These are phyloP conservation scores for Hypoxylon intermedium DNA, from an alignment of 495 filamentous ascomycete genomes.

Conservation along the genomic window DNA sequence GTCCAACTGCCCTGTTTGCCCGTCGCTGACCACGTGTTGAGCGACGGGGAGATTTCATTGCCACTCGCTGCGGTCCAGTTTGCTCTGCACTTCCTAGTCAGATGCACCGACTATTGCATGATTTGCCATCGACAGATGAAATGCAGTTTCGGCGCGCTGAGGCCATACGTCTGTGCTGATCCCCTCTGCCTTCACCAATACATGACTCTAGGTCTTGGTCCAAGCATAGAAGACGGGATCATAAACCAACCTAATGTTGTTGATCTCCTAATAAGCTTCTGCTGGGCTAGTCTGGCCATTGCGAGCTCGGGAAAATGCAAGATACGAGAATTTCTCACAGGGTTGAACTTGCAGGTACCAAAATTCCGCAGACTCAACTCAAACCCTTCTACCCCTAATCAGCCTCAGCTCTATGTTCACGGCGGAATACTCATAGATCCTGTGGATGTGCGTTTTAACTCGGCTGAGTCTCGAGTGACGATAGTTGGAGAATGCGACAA, in stretches of 20 bases:
- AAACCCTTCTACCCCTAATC: too few species aligned
- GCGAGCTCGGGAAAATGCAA: not conserved
- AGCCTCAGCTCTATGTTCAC: not conserved
- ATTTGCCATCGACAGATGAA: slow-evolving; percentile 79
- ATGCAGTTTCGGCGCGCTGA: slow-evolving; percentile 81
- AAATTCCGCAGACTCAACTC: slow-evolving; percentile 5
- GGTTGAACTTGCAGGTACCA: slow-evolving; percentile 75
- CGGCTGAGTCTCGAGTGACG: not conserved
- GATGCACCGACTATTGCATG: slow-evolving; percentile 86
- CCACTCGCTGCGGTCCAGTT: slow-evolving; percentile 84
- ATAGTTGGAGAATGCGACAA: not conserved
- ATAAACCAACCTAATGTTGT: slow-evolving; percentile 81
- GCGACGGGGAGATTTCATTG: slow-evolving; percentile 54
- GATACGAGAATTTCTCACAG: slow-evolving; percentile 70
- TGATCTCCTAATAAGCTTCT: slow-evolving; percentile 84
- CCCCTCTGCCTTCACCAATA: slow-evolving; percentile 89
- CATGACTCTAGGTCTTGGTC: slow-evolving; percentile 85
- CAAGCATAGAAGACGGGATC: slow-evolving; percentile 86
- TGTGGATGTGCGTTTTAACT: slow-evolving; percentile 15
- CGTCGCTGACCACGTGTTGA: slow-evolving; percentile 27
- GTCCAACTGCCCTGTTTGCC: slow-evolving; percentile 18
- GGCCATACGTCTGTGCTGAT: slow-evolving; percentile 86
- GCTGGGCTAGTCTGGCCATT: slow-evolving; percentile 63
- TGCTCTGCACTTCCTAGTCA: slow-evolving; percentile 76
- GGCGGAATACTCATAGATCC: slow-evolving; percentile 22